Conservation (phyloP, 305 asterid species). For the Fraxinus ornus region DNA sequence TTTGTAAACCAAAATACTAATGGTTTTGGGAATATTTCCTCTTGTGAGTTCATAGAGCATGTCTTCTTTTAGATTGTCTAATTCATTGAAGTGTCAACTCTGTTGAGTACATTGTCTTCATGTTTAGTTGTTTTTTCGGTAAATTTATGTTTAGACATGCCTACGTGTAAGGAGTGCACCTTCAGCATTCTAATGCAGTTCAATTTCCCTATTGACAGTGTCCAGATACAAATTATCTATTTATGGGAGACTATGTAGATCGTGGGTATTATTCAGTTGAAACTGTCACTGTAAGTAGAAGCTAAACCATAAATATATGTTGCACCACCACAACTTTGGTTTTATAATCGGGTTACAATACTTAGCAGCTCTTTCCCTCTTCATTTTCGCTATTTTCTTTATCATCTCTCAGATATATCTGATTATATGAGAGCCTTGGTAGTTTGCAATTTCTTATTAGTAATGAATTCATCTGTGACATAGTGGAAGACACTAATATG, state of each 20-base stretch:
- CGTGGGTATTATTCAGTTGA: constrained; percentile 89
- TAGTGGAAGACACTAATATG: constrained; percentile 19
- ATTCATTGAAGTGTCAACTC: neutral
- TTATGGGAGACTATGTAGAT: constrained; percentile 92
- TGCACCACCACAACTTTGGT: constrained; percentile 1
- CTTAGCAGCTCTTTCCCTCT: neutral
- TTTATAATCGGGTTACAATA: constrained; percentile 9
- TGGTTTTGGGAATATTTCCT: neutral
- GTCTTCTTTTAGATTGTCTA: neutral
- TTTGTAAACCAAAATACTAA: neutral
- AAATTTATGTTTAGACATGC: neutral
- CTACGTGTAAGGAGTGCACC: neutral
- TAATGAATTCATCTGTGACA: neutral
- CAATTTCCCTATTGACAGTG: constrained; percentile 53
- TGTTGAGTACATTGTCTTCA: neutral
- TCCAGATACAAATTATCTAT: constrained; percentile 85
- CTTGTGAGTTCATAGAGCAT: neutral
- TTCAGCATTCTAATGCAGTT: constrained; percentile 22
- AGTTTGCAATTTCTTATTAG: neutral
- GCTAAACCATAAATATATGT: constrained; percentile 16
- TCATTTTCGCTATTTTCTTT: constrained; percentile 3
- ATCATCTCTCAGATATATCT: neutral
- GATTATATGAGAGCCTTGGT: neutral
- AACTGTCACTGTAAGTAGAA: constrained; percentile 74
- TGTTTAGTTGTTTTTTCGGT: neutral